Conservation (phyloP, 1,284 basidiomycete species). For the Filobasidium uniguttulatum region DNA sequence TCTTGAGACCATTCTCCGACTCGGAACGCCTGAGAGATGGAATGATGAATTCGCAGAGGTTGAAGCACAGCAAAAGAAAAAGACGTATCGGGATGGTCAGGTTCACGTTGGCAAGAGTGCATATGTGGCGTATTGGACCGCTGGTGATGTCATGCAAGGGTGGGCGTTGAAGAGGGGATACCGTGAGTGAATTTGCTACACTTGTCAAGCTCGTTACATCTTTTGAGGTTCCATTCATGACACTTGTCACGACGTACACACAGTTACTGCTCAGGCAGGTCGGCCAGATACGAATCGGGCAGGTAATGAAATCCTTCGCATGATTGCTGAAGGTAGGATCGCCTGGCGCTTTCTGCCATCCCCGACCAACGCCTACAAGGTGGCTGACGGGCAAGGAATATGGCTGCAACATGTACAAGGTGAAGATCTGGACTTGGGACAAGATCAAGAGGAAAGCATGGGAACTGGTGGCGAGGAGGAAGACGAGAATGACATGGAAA, state of each 20-base stretch:
- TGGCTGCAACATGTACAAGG: slow-evolving; percentile 42
- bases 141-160: slow-evolving; percentile 56
- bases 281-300: slow-evolving; percentile 74
- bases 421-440: slow-evolving; percentile 9
- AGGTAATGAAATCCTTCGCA: slow-evolving; percentile 68
- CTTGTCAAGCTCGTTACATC: not conserved
- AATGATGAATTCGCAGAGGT: slow-evolving; percentile 30
- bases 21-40: slow-evolving; percentile 32
- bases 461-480: slow-evolving; percentile 20
- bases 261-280: slow-evolving; percentile 72
- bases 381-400: slow-evolving; percentile 40
- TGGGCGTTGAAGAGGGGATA: slow-evolving; percentile 64
- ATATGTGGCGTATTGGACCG: slow-evolving; percentile 43
- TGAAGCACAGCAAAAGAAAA: slow-evolving; percentile 23
- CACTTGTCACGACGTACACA: not conserved
- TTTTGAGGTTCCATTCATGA: not conserved
- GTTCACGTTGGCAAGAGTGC: slow-evolving; percentile 20
- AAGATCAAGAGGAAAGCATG: too few species aligned
- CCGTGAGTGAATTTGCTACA: slow-evolving; percentile 21
- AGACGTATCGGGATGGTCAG: slow-evolving; percentile 36
- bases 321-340: slow-evolving; percentile 61
- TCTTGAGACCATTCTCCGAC: slow-evolving; percentile 54
- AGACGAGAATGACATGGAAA: slow-evolving; percentile 17
- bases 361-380: slow-evolving; percentile 20
- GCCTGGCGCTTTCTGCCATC: slow-evolving; percentile 77